phyloP scores from a whole-genome alignment of 345 rosid genomes.

The Cardamine occulta region DNA sequence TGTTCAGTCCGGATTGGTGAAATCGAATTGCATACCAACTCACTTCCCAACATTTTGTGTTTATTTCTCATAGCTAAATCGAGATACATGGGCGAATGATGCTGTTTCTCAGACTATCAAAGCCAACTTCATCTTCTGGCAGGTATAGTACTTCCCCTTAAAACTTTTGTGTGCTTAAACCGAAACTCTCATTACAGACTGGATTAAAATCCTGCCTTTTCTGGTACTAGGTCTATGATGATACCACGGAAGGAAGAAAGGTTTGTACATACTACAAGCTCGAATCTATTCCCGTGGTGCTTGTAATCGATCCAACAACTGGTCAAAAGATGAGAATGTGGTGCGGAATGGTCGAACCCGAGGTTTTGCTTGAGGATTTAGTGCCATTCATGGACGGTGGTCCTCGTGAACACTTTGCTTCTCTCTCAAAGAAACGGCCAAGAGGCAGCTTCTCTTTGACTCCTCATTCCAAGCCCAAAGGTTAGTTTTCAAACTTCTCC shows the following conservation, averaged over 20 bases:
- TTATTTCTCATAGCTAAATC: slow-evolving; percentile 74
- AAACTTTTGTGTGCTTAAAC: slow-evolving; percentile 1
- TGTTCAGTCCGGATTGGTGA: neutral
- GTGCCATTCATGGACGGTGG: slow-evolving; percentile 95
- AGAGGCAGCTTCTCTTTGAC: slow-evolving; percentile 68
- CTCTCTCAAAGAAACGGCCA: slow-evolving; percentile 82
- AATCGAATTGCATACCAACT: neutral
- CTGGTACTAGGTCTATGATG: slow-evolving; percentile 70
- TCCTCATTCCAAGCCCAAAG: slow-evolving; percentile 66
- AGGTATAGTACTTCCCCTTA: slow-evolving; percentile 47
- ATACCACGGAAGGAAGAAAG: slow-evolving; percentile 89
- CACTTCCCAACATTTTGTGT: slow-evolving; percentile 28
- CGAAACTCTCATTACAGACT: slow-evolving; percentile 13
- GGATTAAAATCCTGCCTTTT: neutral
- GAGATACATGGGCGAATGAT: slow-evolving; percentile 99
- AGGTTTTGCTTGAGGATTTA: slow-evolving; percentile 86
- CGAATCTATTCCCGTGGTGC: slow-evolving; percentile 86
- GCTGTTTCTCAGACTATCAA: slow-evolving; percentile 87
- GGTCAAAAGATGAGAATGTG: slow-evolving; percentile 93
- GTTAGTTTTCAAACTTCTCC: slow-evolving; percentile 36
- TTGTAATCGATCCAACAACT: slow-evolving; percentile 92
- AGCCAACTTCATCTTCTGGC: slow-evolving; percentile 96
- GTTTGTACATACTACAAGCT: slow-evolving; percentile 89
- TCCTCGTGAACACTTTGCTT: slow-evolving; percentile 75
- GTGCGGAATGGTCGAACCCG: slow-evolving; percentile 95